phyloP scores from a whole-genome alignment of 2,329 filamentous ascomycete species.

The Claviceps paspali region DNA sequence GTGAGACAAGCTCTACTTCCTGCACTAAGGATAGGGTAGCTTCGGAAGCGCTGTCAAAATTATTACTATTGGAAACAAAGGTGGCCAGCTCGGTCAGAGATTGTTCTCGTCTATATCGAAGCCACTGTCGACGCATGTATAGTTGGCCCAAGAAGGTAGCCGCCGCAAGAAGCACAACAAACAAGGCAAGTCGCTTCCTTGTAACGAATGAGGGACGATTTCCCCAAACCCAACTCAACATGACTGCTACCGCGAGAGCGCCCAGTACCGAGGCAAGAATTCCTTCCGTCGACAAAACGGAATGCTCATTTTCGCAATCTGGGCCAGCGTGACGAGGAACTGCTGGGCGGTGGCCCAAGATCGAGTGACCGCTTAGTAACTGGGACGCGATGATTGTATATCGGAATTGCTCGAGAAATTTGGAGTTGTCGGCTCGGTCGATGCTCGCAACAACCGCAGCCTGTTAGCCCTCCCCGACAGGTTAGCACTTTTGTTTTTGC shows the following conservation, averaged over 20 bases:
- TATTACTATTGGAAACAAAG: slow-evolving; percentile 61
- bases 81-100: slow-evolving; percentile 52
- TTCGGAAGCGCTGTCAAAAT: slow-evolving; percentile 62
- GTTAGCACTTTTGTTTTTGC: neutral
- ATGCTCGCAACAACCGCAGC: slow-evolving; percentile 57
- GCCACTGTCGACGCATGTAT: slow-evolving; percentile 65
- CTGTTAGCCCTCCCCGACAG: slow-evolving; percentile 22
- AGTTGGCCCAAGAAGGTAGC: slow-evolving; percentile 45
- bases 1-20: slow-evolving; percentile 87
- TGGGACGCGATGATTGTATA: slow-evolving; percentile 90
- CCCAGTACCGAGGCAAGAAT: slow-evolving; percentile 30
- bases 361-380: slow-evolving; percentile 58
- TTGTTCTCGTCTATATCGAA: slow-evolving; percentile 62
- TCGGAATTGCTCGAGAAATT: slow-evolving; percentile 82
- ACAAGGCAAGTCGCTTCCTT: slow-evolving; percentile 36
- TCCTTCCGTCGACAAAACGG: slow-evolving; percentile 26
- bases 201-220: slow-evolving; percentile 36
- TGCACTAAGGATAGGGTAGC: slow-evolving; percentile 72
- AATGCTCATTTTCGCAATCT: slow-evolving; percentile 10
- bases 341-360: slow-evolving; percentile 20
- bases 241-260: slow-evolving; percentile 52
- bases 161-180: slow-evolving; percentile 37
- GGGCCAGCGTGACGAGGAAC: slow-evolving; percentile 7
- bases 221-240: slow-evolving; percentile 54
- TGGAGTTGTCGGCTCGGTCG: slow-evolving; percentile 62